phyloP scores from a whole-genome alignment of 192 early-diverging fungal species.

The Funneliformis mosseae region DNA sequence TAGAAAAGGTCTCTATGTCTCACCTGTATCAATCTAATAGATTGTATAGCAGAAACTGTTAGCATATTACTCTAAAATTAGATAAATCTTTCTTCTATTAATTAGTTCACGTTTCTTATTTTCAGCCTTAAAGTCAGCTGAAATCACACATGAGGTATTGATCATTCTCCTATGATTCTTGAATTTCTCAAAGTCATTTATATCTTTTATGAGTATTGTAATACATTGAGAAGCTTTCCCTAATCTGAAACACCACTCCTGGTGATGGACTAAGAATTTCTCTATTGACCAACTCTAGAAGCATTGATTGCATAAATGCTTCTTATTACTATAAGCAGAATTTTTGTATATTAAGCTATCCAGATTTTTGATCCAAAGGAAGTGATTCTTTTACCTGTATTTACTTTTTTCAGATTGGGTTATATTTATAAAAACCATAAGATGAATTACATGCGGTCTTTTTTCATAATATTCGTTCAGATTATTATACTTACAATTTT shows the following conservation, averaged over 20 bases:
- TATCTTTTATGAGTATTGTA: neutral
- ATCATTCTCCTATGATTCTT: neutral
- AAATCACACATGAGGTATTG: neutral
- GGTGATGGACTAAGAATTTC: neutral
- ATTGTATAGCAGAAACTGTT: no score
- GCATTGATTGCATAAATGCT: conserved; percentile 3
- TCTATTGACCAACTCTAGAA: neutral
- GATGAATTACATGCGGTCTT: conserved; percentile 17
- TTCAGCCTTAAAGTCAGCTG: neutral
- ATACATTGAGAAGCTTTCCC: neutral
- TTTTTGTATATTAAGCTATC: conserved; percentile 6
- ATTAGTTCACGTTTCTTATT: no score
- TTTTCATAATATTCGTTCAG: neutral
- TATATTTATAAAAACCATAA: no score
- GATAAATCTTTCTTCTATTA: no score
- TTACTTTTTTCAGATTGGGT: no score
- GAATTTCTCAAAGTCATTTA: no score
- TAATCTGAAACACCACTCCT: neutral
- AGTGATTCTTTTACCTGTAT: no score
- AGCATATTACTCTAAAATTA: no score
- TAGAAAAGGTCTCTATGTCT: no score
- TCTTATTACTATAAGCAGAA: neutral
- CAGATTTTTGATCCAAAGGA: no score
- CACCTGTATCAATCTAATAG: no score
- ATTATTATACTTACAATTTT: no score